phyloP scores from a whole-genome alignment of 805 yeast species.

The Myxozyma neglecta region DNA sequence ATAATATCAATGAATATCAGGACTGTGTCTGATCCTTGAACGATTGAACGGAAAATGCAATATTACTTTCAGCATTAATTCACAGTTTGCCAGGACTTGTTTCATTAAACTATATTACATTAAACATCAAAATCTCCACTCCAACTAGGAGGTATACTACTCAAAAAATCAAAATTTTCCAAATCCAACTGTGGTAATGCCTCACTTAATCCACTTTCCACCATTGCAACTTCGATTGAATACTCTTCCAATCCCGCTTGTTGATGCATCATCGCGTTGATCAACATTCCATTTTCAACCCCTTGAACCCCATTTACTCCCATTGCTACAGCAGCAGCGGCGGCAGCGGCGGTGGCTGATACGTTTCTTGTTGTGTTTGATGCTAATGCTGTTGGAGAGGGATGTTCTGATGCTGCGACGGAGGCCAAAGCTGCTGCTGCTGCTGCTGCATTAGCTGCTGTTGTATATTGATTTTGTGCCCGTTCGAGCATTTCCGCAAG shows the following conservation, averaged over 20 bases:
- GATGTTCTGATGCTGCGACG: background rate
- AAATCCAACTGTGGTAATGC: conserved; percentile 12
- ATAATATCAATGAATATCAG: too few relatives aligned
- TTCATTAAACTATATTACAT: too few relatives aligned
- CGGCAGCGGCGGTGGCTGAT: background rate
- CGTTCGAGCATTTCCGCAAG: conserved; percentile 22
- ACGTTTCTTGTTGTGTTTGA: background rate
- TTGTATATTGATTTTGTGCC: conserved; percentile 5
- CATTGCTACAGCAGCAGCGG: too few relatives aligned
- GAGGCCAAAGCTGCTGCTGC: conserved; percentile 12
- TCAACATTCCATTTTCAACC: background rate
- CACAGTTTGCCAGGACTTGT: too few relatives aligned
- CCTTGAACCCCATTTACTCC: background rate
- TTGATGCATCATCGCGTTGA: background rate
- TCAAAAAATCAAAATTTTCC: conserved; percentile 22
- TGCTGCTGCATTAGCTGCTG: conserved; percentile 8
- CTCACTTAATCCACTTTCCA: conserved; percentile 1
- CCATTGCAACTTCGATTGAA: conserved; percentile 9
- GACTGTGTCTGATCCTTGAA: too few relatives aligned
- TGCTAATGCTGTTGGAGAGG: conserved; percentile 2
- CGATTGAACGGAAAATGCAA: too few relatives aligned
- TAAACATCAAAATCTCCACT: conserved; percentile 13
- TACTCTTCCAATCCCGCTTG: conserved; percentile 5
- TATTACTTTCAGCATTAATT: too few relatives aligned
- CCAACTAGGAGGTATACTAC: conserved; percentile 20